Base-by-base conservation (phyloP, 2,329 filamentous ascomycete species). In the Aspergillus pseudoglaucus region DNA sequence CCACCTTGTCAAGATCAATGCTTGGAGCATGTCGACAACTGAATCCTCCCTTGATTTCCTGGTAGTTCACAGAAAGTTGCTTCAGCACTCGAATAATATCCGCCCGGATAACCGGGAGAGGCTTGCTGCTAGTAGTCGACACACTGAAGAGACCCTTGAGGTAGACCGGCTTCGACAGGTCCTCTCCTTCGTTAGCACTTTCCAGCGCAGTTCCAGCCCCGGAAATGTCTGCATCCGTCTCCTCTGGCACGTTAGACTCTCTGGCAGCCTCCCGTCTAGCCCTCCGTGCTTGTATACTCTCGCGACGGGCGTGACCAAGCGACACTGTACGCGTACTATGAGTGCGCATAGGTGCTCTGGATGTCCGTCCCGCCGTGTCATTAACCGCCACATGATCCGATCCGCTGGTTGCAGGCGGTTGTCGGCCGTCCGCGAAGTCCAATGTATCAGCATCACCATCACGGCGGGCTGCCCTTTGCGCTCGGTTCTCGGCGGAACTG, bases 61-160 rank as follows among this genome's bases (percentile, higher is more conserved):
- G 82, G 64, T 88, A 96, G 10, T 94, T 87, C n/a, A 97, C 89
- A 14, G 88, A 87, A 14, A 97, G 80, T 64, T 91, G 85, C 56
- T 84, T 85, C 45, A 98, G 72, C 2, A 97, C 93, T 44, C 91
- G 81, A 62, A 94, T 94, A 58, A 98, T 88, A 63, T 98, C 93
- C 6, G 83, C 76, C 35, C 91, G 83, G 53, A 98, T 98, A 50
- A 89, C 83, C 1, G 83, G 76, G 9, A 97, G 81, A 1, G 91
- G 88, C 64, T 94, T 95, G 62, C 85, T 93, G 49, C 90, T 96
- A 6, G 93, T 98, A 0, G 93, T 98, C 3, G 89, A 94, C 46
- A 97, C 93, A 60, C 91, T 97, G 72, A 98, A 97, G 15, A 98
- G 77, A 4, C 93, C 93, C 69, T 97, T 98, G 48, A 98, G 80